Evolutionary conservation across 257 asterid genomes (phyloP).

Genomic region (Solanum chmielewskii): DNA sequence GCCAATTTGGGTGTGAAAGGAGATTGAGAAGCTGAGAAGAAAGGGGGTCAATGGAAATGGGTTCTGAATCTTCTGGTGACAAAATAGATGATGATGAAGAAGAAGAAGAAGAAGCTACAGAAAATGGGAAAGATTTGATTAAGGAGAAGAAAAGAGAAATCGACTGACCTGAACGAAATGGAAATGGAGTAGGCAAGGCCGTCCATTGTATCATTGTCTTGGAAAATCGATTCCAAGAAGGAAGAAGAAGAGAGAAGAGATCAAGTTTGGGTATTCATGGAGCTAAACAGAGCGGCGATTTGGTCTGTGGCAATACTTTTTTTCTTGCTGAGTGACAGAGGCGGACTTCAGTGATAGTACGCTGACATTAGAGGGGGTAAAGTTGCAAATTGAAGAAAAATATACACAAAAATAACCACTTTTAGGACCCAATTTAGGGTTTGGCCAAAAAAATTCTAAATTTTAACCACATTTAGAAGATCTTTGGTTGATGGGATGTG

Average conservation of each 20-base stretch:
- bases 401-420: not conserved
- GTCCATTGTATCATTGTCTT: not conserved
- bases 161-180: not conserved
- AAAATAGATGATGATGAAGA: not conserved
- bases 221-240: not conserved
- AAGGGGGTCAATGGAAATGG: slow-evolving; percentile 13
- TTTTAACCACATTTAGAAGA: not conserved
- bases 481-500: not conserved
- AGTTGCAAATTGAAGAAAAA: not conserved
- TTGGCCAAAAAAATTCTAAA: not conserved
- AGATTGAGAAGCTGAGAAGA: slow-evolving; percentile 27
- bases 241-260: not conserved
- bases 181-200: not conserved
- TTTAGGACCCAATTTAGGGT: not conserved
- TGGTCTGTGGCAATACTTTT: not conserved
- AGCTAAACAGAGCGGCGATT: not conserved
- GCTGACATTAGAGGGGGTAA: not conserved
- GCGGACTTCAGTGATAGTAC: not conserved
- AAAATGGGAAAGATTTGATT: not conserved
- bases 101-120: not conserved
- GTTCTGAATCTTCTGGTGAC: not conserved
- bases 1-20: slow-evolving; percentile 51
- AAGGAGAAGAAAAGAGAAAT: not conserved
- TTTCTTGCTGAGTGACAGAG: not conserved
- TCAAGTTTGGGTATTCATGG: not conserved